A percentile compares a stretch with the other conserved stretches of the same genome.
These are phyloP conservation scores for Trametes cingulata DNA, from an alignment of 768 basidiomycete genomes.

Conservation along the genomic window DNA sequence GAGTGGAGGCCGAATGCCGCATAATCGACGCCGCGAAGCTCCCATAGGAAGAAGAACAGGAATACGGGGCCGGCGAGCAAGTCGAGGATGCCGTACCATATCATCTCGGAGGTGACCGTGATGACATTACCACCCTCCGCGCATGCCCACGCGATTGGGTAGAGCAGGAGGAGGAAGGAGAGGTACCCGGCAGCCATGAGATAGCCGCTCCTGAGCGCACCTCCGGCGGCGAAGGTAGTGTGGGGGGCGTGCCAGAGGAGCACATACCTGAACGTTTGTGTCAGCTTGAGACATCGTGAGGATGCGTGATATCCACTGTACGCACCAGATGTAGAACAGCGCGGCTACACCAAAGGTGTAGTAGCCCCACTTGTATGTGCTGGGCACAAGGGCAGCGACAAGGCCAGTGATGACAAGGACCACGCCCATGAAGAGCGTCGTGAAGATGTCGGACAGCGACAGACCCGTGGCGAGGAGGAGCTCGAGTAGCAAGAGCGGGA, in stretches of 20 bases:
- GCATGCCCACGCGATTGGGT: constrained; percentile 59
- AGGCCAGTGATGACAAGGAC: constrained; percentile 46
- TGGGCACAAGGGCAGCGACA: constrained; percentile 48
- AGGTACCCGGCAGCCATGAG: constrained; percentile 43
- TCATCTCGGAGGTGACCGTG: constrained; percentile 51
- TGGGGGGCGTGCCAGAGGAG: constrained; percentile 32
- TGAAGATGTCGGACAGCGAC: constrained; percentile 48
- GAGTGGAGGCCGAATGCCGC: constrained; percentile 29
- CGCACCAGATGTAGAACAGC: constrained; percentile 41
- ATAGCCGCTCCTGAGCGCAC: constrained; percentile 31
- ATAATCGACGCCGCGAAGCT: constrained; percentile 30
- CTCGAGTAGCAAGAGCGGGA: constrained; percentile 49
- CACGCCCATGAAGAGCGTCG: constrained; percentile 45
- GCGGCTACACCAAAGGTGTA: constrained; percentile 48
- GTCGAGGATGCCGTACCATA: constrained; percentile 54
- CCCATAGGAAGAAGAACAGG: constrained; percentile 35
- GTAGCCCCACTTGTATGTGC: constrained; percentile 54
- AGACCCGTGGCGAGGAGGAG: constrained; percentile 48
- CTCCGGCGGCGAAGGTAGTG: constrained; percentile 30
- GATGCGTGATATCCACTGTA: no score
- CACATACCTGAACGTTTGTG: constrained; percentile 27
- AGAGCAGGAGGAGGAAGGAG: constrained; percentile 56
- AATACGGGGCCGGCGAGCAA: constrained; percentile 41
- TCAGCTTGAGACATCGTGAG: neutral
- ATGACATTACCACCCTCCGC: constrained; percentile 55